Conservation (phyloP, 805 yeast genomes). For the Wickerhamiella kazuoi region DNA sequence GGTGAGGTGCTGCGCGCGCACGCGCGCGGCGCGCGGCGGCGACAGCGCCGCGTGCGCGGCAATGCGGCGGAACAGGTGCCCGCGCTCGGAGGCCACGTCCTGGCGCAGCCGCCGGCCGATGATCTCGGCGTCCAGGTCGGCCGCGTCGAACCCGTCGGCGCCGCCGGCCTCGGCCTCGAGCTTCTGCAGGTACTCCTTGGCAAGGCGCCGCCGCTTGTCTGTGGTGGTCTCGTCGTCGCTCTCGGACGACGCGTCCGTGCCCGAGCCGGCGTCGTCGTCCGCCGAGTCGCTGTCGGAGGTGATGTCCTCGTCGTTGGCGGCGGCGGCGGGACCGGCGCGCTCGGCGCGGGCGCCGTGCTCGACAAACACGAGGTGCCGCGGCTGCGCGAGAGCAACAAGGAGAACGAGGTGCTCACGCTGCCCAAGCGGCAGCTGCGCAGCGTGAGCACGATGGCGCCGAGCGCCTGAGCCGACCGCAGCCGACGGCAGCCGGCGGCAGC, state of each 20-base stretch:
- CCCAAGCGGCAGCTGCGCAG: constrained; percentile 16
- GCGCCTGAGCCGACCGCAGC: no score
- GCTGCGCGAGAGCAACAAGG: constrained; percentile 8
- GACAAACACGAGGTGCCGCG: constrained; percentile 4
- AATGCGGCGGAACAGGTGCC: constrained; percentile 39
- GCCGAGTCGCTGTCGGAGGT: constrained; percentile 8
- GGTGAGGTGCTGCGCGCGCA: constrained; percentile 9
- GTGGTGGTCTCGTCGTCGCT: constrained; percentile 65
- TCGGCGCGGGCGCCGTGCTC: constrained; percentile 1
- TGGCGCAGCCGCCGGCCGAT: constrained; percentile 60
- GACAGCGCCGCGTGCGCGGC: constrained; percentile 15
- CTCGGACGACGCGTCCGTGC: constrained; percentile 50
- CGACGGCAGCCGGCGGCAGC: no score
- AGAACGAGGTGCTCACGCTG: constrained; percentile 8
- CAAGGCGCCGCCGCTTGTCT: constrained; percentile 83
- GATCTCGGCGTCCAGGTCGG: constrained; percentile 76
- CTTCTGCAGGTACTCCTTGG: constrained; percentile 77
- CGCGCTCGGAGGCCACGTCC: constrained; percentile 83
- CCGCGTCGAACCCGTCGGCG: constrained; percentile 56
- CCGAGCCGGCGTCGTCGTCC: constrained; percentile 30
- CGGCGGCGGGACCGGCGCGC: constrained; percentile 5
- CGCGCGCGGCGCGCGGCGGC: constrained; percentile 11
- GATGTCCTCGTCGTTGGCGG: constrained; percentile 8
- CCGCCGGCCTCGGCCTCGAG: constrained; percentile 38
- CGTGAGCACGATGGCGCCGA: constrained; percentile 9